These are phyloP conservation scores for Colletotrichum lindemuthianum DNA, from an alignment of 2,329 filamentous ascomycete species.

Conservation along the genomic window DNA sequence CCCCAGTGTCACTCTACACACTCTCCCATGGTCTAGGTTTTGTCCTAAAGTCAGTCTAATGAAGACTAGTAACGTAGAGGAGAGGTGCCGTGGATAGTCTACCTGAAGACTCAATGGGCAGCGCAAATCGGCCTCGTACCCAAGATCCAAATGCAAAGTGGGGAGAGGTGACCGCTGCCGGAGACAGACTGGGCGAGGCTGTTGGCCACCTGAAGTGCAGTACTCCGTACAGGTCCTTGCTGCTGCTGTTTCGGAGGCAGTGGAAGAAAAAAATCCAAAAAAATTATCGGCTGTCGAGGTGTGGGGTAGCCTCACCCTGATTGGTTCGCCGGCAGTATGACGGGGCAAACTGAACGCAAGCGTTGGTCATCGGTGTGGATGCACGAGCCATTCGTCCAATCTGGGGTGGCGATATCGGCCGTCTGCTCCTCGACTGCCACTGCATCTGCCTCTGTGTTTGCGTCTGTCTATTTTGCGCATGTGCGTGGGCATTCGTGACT, in stretches of 20 bases:
- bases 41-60: too few relatives aligned
- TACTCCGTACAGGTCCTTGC: neutral
- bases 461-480: neutral
- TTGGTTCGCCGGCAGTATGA: conserved; percentile 1
- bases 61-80: too few relatives aligned
- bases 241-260: conserved; percentile 28
- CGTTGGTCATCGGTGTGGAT: conserved; percentile 4
- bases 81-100: too few relatives aligned
- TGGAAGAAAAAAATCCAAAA: conserved; percentile 27
- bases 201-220: too few relatives aligned
- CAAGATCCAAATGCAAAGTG: too few relatives aligned
- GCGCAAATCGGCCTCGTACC: too few relatives aligned
- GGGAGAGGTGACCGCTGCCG: neutral
- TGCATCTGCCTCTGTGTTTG: neutral
- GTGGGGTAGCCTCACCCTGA: conserved; percentile 24
- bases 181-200: too few relatives aligned
- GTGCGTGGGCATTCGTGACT: neutral
- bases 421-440: neutral
- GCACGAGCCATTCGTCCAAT: conserved; percentile 27
- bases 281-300: conserved; percentile 32
- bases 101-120: too few relatives aligned
- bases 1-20: too few relatives aligned
- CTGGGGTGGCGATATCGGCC: conserved; percentile 36
- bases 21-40: too few relatives aligned
- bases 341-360: conserved; percentile 20